Evolutionary conservation across 768 basidiomycete species (phyloP).

Genomic region (Leccinum fibrillosum): DNA sequence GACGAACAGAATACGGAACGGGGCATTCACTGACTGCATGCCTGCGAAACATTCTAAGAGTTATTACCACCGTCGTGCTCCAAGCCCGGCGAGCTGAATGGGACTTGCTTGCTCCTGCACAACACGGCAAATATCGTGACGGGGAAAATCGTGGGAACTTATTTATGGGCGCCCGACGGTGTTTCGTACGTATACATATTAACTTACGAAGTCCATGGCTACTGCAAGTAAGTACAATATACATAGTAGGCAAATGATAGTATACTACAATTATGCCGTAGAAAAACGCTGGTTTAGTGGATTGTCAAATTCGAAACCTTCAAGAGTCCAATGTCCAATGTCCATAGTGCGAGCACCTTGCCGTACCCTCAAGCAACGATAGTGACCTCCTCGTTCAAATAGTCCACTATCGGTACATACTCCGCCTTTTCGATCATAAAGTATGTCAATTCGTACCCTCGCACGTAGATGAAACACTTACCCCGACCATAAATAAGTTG

Average conservation of each 20-base stretch:
- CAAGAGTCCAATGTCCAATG: not conserved
- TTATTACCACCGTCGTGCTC: conserved; percentile 4
- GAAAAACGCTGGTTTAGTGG: not conserved
- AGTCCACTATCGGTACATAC: conserved; percentile 15
- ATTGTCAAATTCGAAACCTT: not conserved
- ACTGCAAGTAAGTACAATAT: not conserved
- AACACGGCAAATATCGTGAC: conserved; percentile 2
- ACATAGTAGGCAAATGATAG: not conserved
- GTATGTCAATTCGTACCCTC: not conserved
- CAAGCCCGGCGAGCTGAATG: not conserved
- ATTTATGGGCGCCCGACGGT: too few relatives aligned
- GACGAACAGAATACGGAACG: not conserved
- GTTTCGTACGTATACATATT: not conserved
- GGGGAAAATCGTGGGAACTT: conserved; percentile 20
- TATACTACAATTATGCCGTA: not conserved
- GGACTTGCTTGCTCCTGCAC: not conserved
- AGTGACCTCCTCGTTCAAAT: conserved; percentile 21
- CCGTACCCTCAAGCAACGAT: conserved; percentile 1
- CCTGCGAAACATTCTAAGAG: conserved; percentile 23
- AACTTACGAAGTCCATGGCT: not conserved
- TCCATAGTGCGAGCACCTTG: not conserved
- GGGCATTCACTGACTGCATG: conserved; percentile 17
- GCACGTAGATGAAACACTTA: conserved; percentile 21
- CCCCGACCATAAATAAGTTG: conserved; percentile 39
- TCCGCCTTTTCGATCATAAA: conserved; percentile 4